These are phyloP conservation scores for Eragrostis tef DNA, from an alignment of 202 grass and related monocot species.

Conservation along the genomic window DNA sequence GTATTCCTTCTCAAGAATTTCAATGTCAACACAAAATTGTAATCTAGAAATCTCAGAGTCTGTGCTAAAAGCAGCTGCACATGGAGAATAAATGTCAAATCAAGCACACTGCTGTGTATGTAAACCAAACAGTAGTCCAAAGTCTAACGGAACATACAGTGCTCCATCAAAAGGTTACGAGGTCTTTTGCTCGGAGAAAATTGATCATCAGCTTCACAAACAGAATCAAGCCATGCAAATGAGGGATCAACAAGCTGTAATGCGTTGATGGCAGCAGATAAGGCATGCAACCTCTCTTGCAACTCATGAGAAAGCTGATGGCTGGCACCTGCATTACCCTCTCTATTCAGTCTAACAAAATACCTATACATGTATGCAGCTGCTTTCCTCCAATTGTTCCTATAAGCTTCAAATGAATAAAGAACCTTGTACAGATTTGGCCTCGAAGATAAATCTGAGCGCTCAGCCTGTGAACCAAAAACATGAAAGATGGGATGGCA, in stretches of 20 bases:
- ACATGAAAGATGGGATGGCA: slow-evolving; percentile 18
- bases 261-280: slow-evolving; percentile 88
- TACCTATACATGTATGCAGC: slow-evolving; percentile 91
- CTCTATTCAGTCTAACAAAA: slow-evolving; percentile 80
- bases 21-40: slow-evolving; percentile 82
- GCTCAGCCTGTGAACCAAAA: slow-evolving; percentile 73
- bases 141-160: slow-evolving; percentile 63
- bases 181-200: slow-evolving; percentile 79
- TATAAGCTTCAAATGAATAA: slow-evolving; percentile 89
- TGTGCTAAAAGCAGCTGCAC: slow-evolving; percentile 57
- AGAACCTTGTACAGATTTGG: slow-evolving; percentile 94
- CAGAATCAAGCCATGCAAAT: slow-evolving; percentile 90
- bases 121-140: slow-evolving; percentile 38
- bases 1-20: slow-evolving; percentile 94
- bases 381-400: slow-evolving; percentile 97
- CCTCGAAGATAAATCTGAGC: slow-evolving; percentile 77
- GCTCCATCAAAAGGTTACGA: slow-evolving; percentile 66
- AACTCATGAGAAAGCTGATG: slow-evolving; percentile 54
- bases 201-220: slow-evolving; percentile 56
- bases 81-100: slow-evolving; percentile 50
- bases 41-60: slow-evolving; percentile 57
- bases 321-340: slow-evolving; percentile 62
- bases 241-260: slow-evolving; percentile 84
- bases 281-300: slow-evolving; percentile 84
- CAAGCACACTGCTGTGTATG: slow-evolving; percentile 10